Percentiles rank a stretch among this genome's conserved stretches.
Conservation (phyloP, 805 yeast species). For the Saccharomycopsis sp. region DNA sequence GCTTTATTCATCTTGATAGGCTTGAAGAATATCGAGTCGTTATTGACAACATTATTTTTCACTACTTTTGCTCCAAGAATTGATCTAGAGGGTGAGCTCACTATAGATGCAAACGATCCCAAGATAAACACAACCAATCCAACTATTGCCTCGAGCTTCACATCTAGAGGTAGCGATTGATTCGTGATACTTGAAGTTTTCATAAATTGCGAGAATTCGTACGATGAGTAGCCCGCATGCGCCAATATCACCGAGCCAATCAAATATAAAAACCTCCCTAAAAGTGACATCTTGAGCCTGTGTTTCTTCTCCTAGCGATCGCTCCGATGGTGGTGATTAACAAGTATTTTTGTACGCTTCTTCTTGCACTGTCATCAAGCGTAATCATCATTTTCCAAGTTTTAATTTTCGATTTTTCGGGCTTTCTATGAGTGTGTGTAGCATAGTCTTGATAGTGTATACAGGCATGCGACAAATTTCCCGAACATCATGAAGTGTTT, state of each 20-base stretch:
- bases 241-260: slow-evolving; percentile 25
- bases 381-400: too few species aligned
- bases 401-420: too few species aligned
- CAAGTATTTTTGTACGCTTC: too few species aligned
- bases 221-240: slow-evolving; percentile 50
- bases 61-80: slow-evolving; percentile 27
- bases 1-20: slow-evolving; percentile 46
- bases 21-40: slow-evolving; percentile 28
- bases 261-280: slow-evolving; percentile 9
- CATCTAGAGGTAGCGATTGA: slow-evolving; percentile 36
- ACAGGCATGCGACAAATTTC: too few species aligned
- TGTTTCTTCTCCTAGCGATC: too few species aligned
- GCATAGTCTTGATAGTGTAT: too few species aligned
- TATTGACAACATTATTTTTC: neutral
- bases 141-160: slow-evolving; percentile 42
- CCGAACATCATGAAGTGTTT: too few species aligned
- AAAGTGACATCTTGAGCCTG: slow-evolving; percentile 1
- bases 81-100: slow-evolving; percentile 24
- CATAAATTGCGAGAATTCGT: slow-evolving; percentile 40
- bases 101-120: slow-evolving; percentile 33
- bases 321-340: too few species aligned
- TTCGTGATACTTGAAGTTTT: slow-evolving; percentile 22
- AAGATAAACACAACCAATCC: slow-evolving; percentile 40
- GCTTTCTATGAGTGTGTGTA: too few species aligned
- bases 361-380: too few species aligned